These are phyloP conservation scores for Parascedosporium putredinis DNA, from an alignment of 2,329 filamentous ascomycete genomes.

Conservation along the genomic window DNA sequence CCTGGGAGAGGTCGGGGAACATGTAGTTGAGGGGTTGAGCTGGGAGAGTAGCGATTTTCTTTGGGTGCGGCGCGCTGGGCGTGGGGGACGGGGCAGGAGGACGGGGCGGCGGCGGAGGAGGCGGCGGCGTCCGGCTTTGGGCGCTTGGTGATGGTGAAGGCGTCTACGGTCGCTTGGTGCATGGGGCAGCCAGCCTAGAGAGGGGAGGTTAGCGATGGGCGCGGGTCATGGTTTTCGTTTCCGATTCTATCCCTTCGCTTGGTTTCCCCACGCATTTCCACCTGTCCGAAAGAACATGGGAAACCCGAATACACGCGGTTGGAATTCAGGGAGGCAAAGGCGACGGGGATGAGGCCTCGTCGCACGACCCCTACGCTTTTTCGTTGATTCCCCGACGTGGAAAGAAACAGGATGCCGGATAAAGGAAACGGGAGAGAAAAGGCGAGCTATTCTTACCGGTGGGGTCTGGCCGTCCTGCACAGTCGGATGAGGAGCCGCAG, in stretches of 20 bases:
- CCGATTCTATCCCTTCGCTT: too few relatives aligned
- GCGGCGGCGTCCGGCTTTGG: constrained; percentile 13
- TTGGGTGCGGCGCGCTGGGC: constrained; percentile 21
- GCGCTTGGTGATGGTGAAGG: constrained; percentile 22
- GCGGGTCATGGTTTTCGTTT: too few relatives aligned
- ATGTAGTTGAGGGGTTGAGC: constrained; percentile 82
- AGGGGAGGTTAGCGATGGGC: neutral
- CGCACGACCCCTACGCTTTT: too few relatives aligned
- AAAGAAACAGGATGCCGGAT: neutral
- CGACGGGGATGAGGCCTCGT: too few relatives aligned
- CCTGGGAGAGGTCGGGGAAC: constrained; percentile 78
- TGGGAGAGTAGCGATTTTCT: constrained; percentile 40
- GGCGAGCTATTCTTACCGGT: neutral
- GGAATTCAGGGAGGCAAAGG: too few relatives aligned
- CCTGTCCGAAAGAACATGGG: too few relatives aligned
- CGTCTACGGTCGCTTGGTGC: constrained; percentile 43
- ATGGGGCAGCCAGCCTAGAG: constrained; percentile 45
- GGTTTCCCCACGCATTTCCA: too few relatives aligned
- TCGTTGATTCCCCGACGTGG: too few relatives aligned
- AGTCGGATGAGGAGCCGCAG: neutral
- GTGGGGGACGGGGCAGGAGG: constrained; percentile 37
- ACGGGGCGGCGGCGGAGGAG: constrained; percentile 17
- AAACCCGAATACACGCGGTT: too few relatives aligned
- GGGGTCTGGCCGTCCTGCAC: constrained; percentile 3
- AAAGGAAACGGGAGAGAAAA: neutral